Evolutionary conservation across 2,329 filamentous ascomycete species (phyloP).

Genomic region (Nemania abortiva): DNA sequence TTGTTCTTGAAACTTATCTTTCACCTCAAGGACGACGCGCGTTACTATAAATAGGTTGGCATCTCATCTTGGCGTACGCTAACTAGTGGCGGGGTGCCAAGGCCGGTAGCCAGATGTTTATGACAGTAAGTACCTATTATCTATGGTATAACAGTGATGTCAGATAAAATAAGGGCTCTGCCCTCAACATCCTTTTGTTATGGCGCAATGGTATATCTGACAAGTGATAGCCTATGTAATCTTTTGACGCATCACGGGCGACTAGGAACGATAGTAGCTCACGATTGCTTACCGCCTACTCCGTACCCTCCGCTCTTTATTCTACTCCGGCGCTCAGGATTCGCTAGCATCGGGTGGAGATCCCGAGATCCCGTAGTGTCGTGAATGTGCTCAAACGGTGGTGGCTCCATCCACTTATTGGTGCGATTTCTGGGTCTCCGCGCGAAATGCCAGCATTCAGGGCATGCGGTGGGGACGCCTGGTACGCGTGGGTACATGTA

Average conservation of each 20-base stretch:
- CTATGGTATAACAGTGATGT: too few species aligned
- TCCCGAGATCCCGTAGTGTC: slow-evolving; percentile 40
- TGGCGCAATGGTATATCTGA: too few species aligned
- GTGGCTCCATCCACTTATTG: slow-evolving; percentile 24
- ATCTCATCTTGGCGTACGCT: too few species aligned
- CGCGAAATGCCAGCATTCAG: slow-evolving; percentile 12
- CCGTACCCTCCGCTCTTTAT: slow-evolving; percentile 20
- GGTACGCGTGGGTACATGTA: slow-evolving; percentile 14
- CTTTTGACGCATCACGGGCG: neutral
- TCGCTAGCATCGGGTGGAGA: slow-evolving; percentile 23
- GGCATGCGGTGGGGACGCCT: slow-evolving; percentile 33
- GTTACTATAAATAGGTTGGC: slow-evolving; percentile 3
- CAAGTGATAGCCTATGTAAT: too few species aligned
- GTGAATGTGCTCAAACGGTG: slow-evolving; percentile 1
- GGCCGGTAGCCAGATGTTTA: too few species aligned
- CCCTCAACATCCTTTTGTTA: too few species aligned
- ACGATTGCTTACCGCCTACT: neutral
- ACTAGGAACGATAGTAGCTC: neutral
- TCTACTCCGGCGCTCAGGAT: slow-evolving; percentile 7
- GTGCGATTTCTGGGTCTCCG: slow-evolving; percentile 35
- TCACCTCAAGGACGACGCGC: neutral
- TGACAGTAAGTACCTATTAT: neutral
- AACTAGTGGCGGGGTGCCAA: neutral
- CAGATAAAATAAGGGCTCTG: too few species aligned
- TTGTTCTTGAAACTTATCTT: too few species aligned